Evolutionary conservation across 2,329 filamentous ascomycete genomes (phyloP).

Genomic region (Clonostachys rhizophaga): DNA sequence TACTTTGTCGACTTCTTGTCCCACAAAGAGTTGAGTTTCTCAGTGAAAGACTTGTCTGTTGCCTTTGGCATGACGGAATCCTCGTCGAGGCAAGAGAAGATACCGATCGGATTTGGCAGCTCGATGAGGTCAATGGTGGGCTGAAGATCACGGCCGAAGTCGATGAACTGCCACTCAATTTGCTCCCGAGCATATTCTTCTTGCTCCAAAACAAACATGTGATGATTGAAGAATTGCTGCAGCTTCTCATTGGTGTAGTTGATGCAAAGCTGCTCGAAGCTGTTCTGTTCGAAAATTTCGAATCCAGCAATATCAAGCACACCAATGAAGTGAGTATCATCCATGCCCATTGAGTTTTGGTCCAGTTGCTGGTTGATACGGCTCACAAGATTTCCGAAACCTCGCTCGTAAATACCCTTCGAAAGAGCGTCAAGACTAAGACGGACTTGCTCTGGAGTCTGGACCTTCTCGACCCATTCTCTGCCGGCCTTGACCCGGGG

Average conservation of each 20-base stretch:
- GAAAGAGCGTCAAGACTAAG: slow-evolving; percentile 85
- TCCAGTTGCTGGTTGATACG: slow-evolving; percentile 92
- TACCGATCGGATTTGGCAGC: slow-evolving; percentile 92
- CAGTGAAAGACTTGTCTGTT: slow-evolving; percentile 93
- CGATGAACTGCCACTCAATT: slow-evolving; percentile 99
- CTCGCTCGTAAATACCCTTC: slow-evolving; percentile 96
- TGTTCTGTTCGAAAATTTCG: slow-evolving; percentile 97
- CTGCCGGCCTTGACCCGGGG: slow-evolving; percentile 92
- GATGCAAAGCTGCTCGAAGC: slow-evolving; percentile 98
- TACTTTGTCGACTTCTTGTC: slow-evolving; percentile 96
- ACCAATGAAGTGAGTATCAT: slow-evolving; percentile 94
- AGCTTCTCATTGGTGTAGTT: slow-evolving; percentile 99
- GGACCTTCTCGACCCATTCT: slow-evolving; percentile 98
- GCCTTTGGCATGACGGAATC: slow-evolving; percentile 99
- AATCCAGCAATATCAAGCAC: slow-evolving; percentile 99
- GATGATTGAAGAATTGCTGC: slow-evolving; percentile 99
- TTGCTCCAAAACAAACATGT: slow-evolving; percentile 99
- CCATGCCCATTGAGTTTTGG: slow-evolving; percentile 73
- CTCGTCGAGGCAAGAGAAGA: slow-evolving; percentile 97
- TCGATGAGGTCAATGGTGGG: slow-evolving; percentile 98
- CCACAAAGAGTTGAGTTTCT: slow-evolving; percentile 96
- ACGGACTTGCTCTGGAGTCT: slow-evolving; percentile 93
- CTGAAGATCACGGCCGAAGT: slow-evolving; percentile 94
- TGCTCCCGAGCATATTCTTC: slow-evolving; percentile 97
- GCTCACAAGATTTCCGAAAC: slow-evolving; percentile 86